phyloP scores from a whole-genome alignment of 2,329 filamentous ascomycete species.

The Alternaria longipes region DNA sequence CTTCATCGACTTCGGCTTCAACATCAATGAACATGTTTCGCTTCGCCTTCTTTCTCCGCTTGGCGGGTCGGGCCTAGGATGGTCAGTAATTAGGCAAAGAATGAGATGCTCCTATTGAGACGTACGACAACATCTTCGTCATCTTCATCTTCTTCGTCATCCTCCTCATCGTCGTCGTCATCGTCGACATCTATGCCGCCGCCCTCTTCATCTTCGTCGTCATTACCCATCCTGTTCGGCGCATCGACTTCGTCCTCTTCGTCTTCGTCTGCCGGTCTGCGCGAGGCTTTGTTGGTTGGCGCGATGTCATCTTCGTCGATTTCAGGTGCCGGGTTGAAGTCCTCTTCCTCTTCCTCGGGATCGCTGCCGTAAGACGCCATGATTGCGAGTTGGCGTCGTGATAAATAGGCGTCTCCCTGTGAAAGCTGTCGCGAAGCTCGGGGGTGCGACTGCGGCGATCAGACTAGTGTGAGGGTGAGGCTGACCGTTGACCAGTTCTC shows the following conservation, averaged over 20 bases:
- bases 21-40: slow-evolving; percentile 94
- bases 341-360: slow-evolving; percentile 71
- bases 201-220: slow-evolving; percentile 61
- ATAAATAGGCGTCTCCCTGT: slow-evolving; percentile 16
- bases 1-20: slow-evolving; percentile 95
- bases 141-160: slow-evolving; percentile 71
- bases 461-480: slow-evolving; percentile 1
- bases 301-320: slow-evolving; percentile 68
- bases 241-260: slow-evolving; percentile 51
- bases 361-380: slow-evolving; percentile 46
- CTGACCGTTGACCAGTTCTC: not conserved
- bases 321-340: slow-evolving; percentile 85
- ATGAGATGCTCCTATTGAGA: slow-evolving; percentile 9
- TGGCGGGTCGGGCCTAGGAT: slow-evolving; percentile 73
- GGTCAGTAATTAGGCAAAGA: slow-evolving; percentile 27
- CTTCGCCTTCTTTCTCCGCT: slow-evolving; percentile 76
- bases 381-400: slow-evolving; percentile 10
- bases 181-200: slow-evolving; percentile 64
- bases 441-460: slow-evolving; percentile 4
- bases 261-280: slow-evolving; percentile 48
- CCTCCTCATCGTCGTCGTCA: slow-evolving; percentile 66
- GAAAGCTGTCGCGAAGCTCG: slow-evolving; percentile 20
- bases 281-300: slow-evolving; percentile 29
- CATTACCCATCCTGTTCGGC: slow-evolving; percentile 45
- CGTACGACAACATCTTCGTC: slow-evolving; percentile 56